Evolutionary conservation across 2,329 filamentous ascomycete species (phyloP).

Genomic region (Phoma sp.): DNA sequence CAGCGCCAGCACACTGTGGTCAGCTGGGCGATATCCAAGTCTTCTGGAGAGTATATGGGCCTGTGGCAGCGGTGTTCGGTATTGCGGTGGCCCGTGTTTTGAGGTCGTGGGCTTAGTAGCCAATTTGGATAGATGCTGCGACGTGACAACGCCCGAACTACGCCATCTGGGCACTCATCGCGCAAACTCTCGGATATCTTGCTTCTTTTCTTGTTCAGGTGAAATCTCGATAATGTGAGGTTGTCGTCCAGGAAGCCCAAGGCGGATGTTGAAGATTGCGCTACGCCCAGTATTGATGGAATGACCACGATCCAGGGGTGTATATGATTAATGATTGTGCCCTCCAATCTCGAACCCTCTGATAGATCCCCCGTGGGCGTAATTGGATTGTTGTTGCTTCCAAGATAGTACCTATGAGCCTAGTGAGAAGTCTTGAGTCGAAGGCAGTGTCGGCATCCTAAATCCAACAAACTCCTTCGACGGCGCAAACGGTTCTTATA

Average conservation of each 20-base stretch:
- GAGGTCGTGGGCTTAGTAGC: background rate
- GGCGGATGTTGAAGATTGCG: background rate
- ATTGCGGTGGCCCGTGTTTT: background rate
- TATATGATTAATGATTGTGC: too few species aligned
- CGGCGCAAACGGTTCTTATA: background rate
- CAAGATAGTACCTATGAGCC: too few species aligned
- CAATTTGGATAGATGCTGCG: background rate
- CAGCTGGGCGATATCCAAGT: conserved; percentile 5
- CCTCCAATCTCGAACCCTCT: too few species aligned
- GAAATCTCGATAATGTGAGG: background rate
- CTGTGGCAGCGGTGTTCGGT: background rate
- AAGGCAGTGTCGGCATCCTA: too few species aligned
- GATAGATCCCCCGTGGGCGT: too few species aligned
- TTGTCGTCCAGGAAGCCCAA: background rate
- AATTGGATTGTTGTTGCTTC: too few species aligned
- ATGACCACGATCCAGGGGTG: too few species aligned
- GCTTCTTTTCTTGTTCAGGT: background rate
- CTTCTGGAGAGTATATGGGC: background rate
- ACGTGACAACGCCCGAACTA: background rate
- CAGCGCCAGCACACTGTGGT: background rate
- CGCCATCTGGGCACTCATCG: background rate
- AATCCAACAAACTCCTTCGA: background rate
- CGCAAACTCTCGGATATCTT: background rate
- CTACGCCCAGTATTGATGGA: background rate
- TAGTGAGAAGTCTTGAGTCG: too few species aligned